Evolutionary conservation across 352 stramenopile genomes (phyloP).

Genomic region (Aphanomyces invadans): DNA sequence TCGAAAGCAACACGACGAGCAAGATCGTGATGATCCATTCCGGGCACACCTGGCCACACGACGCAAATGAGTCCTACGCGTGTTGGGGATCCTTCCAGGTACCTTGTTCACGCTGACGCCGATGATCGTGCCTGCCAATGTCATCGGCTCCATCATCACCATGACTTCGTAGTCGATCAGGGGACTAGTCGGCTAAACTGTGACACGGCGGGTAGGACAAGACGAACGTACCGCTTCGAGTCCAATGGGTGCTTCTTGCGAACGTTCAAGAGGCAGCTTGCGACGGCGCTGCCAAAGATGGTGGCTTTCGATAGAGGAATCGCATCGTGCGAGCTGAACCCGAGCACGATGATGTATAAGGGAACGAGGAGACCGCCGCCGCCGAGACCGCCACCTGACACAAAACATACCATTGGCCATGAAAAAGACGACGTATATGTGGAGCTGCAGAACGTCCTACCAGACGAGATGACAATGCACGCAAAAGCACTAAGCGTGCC

Average conservation of each 20-base stretch:
- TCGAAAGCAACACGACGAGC: slow-evolving; percentile 68
- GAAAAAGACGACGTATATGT: no score
- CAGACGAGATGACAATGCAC: slow-evolving; percentile 45
- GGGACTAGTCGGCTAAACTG: slow-evolving; percentile 18
- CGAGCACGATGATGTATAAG: slow-evolving; percentile 70
- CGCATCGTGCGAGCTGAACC: slow-evolving; percentile 64
- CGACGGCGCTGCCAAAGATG: slow-evolving; percentile 74
- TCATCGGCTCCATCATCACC: slow-evolving; percentile 82
- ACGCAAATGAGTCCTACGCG: not conserved
- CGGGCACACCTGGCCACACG: slow-evolving; percentile 37
- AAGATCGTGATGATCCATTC: slow-evolving; percentile 78
- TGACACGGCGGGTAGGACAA: not conserved
- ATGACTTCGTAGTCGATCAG: slow-evolving; percentile 82
- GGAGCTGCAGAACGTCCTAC: not conserved
- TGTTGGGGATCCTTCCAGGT: not conserved
- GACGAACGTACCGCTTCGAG: slow-evolving; percentile 27
- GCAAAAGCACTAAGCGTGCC: slow-evolving; percentile 63
- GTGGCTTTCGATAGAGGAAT: slow-evolving; percentile 77
- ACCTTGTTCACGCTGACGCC: slow-evolving; percentile 79
- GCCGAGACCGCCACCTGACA: slow-evolving; percentile 52
- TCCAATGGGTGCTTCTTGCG: slow-evolving; percentile 56
- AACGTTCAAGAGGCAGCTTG: slow-evolving; percentile 64
- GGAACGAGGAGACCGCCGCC: slow-evolving; percentile 71
- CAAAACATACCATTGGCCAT: no score
- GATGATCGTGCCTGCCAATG: slow-evolving; percentile 75